A percentile compares a stretch with the other conserved stretches of the same genome.
These are phyloP conservation scores for Tylopilus rubrobrunneus DNA, from an alignment of 768 basidiomycete species.

Conservation along the genomic window DNA sequence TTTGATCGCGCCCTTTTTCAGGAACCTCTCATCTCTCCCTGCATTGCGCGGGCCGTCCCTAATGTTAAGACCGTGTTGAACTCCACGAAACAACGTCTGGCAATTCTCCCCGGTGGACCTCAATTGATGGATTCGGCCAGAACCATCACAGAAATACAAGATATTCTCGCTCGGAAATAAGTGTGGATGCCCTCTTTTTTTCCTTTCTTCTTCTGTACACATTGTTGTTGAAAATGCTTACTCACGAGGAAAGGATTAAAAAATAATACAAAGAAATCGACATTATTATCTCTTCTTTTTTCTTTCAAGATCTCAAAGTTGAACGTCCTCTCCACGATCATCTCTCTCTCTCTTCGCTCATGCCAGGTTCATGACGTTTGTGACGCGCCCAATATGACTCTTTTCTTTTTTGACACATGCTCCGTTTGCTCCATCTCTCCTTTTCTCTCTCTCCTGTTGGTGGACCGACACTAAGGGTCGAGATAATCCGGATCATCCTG, in stretches of 20 bases:
- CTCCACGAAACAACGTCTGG: slow-evolving; percentile 75
- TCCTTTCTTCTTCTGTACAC: background rate
- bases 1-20: slow-evolving; percentile 20
- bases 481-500: background rate
- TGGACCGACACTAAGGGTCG: slow-evolving; percentile 1
- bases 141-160: slow-evolving; percentile 72
- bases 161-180: slow-evolving; percentile 52
- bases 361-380: slow-evolving; percentile 26
- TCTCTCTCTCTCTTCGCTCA: slow-evolving; percentile 9
- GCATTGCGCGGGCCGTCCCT: slow-evolving; percentile 76
- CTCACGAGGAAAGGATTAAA: too few species aligned
- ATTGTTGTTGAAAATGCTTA: background rate
- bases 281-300: background rate
- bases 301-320: background rate
- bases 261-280: background rate
- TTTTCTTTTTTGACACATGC: background rate
- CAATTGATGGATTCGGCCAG: slow-evolving; percentile 65
- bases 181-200: slow-evolving; percentile 7
- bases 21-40: slow-evolving; percentile 81
- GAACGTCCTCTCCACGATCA: background rate
- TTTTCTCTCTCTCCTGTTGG: background rate
- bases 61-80: slow-evolving; percentile 74
- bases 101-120: slow-evolving; percentile 70
- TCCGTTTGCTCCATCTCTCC: slow-evolving; percentile 4
- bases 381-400: slow-evolving; percentile 12